Base-by-base conservation (phyloP, 139 green algal species). In the Edaphochlamys debaryana region DNA sequence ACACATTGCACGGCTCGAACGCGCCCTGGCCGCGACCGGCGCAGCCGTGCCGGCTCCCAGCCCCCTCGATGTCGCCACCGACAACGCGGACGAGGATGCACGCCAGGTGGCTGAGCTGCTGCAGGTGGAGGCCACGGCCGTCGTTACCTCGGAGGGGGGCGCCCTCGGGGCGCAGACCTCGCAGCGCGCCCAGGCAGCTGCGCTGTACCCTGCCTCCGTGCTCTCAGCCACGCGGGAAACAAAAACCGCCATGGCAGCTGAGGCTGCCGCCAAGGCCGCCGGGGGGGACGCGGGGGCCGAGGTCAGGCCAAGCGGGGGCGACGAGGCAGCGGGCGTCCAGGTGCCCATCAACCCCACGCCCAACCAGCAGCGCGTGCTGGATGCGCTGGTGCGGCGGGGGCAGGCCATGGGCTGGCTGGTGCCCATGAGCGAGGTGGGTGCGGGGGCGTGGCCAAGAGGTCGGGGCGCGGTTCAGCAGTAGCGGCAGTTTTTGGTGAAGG, bases 351-450 rank as follows among this genome's bases (percentile, higher is more conserved):
- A 81, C 52, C 75, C 75, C 4, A 76, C 69, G 32, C 70, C 75
- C 38, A 85, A 76, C 48, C 69, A 83, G 69, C 34, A 64, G 38
- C 40, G 41, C 25, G 36, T 84, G 68, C 52, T 89, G 30, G 79
- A 69, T 6, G 48, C 60, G 48, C 76, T 94, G 22, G 42, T 91
- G n/a, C 56, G 42, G 22, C 68, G 77, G 37, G 91, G 91, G 22
- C 70, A 80, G 52, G 76, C 63, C n/a, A 86, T 85, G 23, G 89
- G 92, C 11, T 95, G 92, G 92, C 69, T 95, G 2, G 72, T 92
- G 13, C 8, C 82, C 13, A 77, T 80, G 9, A 64, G 45, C 17
- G 92, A 95, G 83, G 88, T 93, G 36, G 19, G 81, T 60, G 75
- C 41, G 15, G 40, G 13, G 9, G 36, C 7, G 19, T 52, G 37